Evolutionary conservation across 1,284 basidiomycete genomes (phyloP).

Genomic region (Puccinia coronata): DNA sequence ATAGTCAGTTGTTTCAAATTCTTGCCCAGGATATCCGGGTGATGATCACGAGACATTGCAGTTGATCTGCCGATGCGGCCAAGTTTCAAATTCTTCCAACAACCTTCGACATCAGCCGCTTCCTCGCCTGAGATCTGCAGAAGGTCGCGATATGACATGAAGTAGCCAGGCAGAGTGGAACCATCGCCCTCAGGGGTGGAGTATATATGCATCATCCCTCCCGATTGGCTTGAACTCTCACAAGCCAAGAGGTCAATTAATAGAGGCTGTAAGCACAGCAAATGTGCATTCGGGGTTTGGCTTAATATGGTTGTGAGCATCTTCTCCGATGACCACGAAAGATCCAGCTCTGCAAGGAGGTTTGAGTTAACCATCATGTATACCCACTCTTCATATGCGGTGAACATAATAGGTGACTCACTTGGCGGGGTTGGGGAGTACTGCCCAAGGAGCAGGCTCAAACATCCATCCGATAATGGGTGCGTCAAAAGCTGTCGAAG

Average conservation of each 20-base stretch:
- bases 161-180: conserved; percentile 11
- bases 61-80: conserved; percentile 20
- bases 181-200: neutral
- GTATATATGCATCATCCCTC: neutral
- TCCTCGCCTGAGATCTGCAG: conserved; percentile 17
- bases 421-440: conserved; percentile 7
- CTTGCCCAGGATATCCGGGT: conserved; percentile 2
- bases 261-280: conserved; percentile 79
- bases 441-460: conserved; percentile 56
- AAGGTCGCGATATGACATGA: conserved; percentile 34
- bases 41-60: neutral
- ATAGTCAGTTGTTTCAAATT: conserved; percentile 5
- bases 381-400: neutral
- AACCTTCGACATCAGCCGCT: conserved; percentile 19
- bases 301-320: conserved; percentile 70
- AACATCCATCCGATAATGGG: conserved; percentile 70
- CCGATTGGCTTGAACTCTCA: conserved; percentile 15
- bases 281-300: conserved; percentile 72
- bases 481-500: conserved; percentile 73
- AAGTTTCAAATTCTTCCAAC: conserved; percentile 27
- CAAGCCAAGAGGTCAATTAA: conserved; percentile 68
- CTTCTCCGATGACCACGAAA: conserved; percentile 62
- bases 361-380: neutral
- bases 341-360: conserved; percentile 61
- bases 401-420: neutral